phyloP scores from a whole-genome alignment of 1,284 basidiomycete genomes.

The Trametes versicolor region DNA sequence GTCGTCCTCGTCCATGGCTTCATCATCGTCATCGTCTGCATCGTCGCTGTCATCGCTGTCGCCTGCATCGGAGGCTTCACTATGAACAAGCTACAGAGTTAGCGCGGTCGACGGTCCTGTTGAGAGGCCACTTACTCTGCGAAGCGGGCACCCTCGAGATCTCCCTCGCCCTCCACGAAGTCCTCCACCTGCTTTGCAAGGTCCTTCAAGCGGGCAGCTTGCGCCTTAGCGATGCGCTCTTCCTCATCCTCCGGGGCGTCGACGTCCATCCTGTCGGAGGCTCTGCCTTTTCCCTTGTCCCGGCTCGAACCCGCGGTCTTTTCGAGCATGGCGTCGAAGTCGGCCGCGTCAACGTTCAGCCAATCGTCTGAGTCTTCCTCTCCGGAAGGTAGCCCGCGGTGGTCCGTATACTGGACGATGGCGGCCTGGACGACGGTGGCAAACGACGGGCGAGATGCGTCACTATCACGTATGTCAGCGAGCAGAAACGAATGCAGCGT shows the following conservation, averaged over 20 bases:
- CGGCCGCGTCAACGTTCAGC: conserved; percentile 71
- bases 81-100: conserved; percentile 41
- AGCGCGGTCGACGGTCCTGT: neutral
- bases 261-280: conserved; percentile 55
- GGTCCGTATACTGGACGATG: conserved; percentile 51
- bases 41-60: conserved; percentile 53
- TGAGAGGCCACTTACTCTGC: conserved; percentile 72
- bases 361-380: conserved; percentile 78
- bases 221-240: conserved; percentile 62
- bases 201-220: conserved; percentile 75
- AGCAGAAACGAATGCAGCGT: neutral
- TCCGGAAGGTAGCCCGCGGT: conserved; percentile 31
- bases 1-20: conserved; percentile 12
- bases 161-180: conserved; percentile 90
- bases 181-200: conserved; percentile 86
- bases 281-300: conserved; percentile 23
- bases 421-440: conserved; percentile 75
- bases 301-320: conserved; percentile 47
- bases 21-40: conserved; percentile 45
- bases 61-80: conserved; percentile 67
- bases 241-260: conserved; percentile 53
- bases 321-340: conserved; percentile 72
- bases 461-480: conserved; percentile 48
- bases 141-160: conserved; percentile 87
- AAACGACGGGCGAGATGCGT: conserved; percentile 75